A percentile compares a stretch with the other conserved stretches of the same genome.
phyloP scores from a whole-genome alignment of 1,284 basidiomycete species.

The Tremellales sp. region DNA sequence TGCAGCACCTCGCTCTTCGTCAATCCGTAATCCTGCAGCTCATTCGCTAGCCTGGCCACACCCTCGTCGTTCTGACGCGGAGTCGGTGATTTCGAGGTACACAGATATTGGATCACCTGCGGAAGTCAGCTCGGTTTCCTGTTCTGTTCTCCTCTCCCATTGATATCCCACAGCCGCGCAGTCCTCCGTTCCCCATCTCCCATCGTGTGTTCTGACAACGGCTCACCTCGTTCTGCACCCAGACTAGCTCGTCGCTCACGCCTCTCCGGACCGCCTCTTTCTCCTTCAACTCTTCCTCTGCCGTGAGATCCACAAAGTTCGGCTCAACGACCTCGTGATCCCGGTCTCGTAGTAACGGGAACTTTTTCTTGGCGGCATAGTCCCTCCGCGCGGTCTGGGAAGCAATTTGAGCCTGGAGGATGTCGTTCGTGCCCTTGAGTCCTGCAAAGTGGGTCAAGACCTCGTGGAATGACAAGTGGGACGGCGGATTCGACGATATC shows the following conservation, averaged over 20 bases:
- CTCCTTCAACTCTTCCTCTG: conserved; percentile 53
- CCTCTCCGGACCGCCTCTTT: conserved; percentile 37
- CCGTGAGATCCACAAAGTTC: conserved; percentile 33
- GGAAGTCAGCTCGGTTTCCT: neutral
- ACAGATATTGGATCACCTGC: conserved; percentile 76
- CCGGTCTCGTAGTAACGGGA: conserved; percentile 18
- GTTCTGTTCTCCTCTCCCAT: neutral
- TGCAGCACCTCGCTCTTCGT: conserved; percentile 91
- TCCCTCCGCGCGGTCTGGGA: conserved; percentile 23
- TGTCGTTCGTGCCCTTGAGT: conserved; percentile 61
- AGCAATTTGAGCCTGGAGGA: conserved; percentile 61
- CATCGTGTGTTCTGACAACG: neutral
- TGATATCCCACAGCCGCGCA: too few species aligned
- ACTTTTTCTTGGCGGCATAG: conserved; percentile 11
- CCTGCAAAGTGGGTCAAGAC: conserved; percentile 73
- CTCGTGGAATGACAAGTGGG: conserved; percentile 80
- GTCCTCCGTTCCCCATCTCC: too few species aligned
- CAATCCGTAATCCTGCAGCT: conserved; percentile 64
- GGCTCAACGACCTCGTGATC: conserved; percentile 10
- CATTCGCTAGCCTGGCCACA: conserved; percentile 63
- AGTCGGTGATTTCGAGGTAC: conserved; percentile 53
- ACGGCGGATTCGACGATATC: conserved; percentile 72
- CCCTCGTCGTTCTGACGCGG: conserved; percentile 62
- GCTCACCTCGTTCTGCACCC: conserved; percentile 80
- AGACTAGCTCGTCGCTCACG: conserved; percentile 75